Percentiles rank a stretch among this genome's conserved stretches.
Conservation (phyloP, 345 rosid species). For the Brassica juncea region DNA sequence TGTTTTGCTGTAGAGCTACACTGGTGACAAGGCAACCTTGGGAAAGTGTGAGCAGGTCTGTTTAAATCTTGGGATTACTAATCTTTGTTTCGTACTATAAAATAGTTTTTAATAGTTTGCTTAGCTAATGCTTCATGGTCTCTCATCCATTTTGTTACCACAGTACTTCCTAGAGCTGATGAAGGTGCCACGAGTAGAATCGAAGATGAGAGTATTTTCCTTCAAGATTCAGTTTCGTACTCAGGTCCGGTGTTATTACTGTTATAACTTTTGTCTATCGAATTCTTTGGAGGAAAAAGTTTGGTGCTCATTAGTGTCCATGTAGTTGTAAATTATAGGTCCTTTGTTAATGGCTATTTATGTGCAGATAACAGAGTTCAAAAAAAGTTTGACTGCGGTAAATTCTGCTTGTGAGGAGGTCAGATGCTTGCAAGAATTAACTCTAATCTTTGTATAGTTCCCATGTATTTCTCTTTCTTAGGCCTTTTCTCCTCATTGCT, state of each 20-base stretch:
- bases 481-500: conserved; percentile 12
- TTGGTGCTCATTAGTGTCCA: not conserved
- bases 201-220: conserved; percentile 90
- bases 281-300: too few species aligned
- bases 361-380: conserved; percentile 79
- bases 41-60: conserved; percentile 99
- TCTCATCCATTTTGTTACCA: conserved; percentile 28
- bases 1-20: conserved; percentile 55
- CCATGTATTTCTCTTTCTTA: conserved; percentile 12
- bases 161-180: conserved; percentile 94
- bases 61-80: conserved; percentile 19
- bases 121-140: conserved; percentile 16
- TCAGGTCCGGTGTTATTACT: conserved; percentile 73
- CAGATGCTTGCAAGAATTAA: conserved; percentile 24
- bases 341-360: conserved; percentile 1
- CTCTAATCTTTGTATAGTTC: conserved; percentile 18
- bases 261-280: conserved; percentile 21
- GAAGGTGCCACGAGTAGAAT: conserved; percentile 99
- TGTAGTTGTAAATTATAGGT: conserved; percentile 8
- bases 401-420: conserved; percentile 97
- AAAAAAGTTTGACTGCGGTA: conserved; percentile 76
- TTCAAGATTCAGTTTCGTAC: conserved; percentile 91
- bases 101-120: not conserved
- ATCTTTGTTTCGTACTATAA: not conserved
- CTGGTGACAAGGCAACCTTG: conserved; percentile 76